phyloP scores from a whole-genome alignment of 2,329 filamentous ascomycete species.

The Aotearoamyces nothofagi region DNA sequence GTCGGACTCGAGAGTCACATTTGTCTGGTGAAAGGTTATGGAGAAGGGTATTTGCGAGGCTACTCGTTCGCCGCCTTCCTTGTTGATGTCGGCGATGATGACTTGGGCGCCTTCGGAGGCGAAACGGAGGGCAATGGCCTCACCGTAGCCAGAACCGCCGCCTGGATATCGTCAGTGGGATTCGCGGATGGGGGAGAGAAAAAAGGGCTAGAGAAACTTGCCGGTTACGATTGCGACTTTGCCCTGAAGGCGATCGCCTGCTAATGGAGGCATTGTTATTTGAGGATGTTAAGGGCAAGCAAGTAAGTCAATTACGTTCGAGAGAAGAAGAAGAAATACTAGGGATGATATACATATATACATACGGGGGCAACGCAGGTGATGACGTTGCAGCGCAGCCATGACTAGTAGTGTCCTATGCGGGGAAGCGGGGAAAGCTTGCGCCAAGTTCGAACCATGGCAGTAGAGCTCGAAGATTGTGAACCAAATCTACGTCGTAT shows the following conservation, averaged over 20 bases:
- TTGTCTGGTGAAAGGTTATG: slow-evolving; percentile 25
- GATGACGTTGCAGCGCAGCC: neutral
- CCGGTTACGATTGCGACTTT: slow-evolving; percentile 43
- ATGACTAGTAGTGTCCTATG: neutral
- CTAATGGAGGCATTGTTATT: neutral
- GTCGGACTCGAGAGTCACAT: slow-evolving; percentile 35
- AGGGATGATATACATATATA: neutral
- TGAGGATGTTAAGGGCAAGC: neutral
- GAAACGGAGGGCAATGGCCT: slow-evolving; percentile 43
- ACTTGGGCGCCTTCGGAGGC: slow-evolving; percentile 43
- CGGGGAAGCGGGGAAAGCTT: neutral
- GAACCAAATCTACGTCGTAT: neutral
- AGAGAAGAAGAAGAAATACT: neutral
- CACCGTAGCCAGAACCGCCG: slow-evolving; percentile 48
- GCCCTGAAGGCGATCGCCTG: slow-evolving; percentile 25
- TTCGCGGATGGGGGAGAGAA: slow-evolving; percentile 7
- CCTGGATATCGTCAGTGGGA: slow-evolving; percentile 20
- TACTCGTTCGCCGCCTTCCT: slow-evolving; percentile 31
- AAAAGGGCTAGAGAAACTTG: slow-evolving; percentile 9
- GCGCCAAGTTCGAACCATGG: neutral
- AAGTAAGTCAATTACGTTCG: neutral
- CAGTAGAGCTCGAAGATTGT: neutral
- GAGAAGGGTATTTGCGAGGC: slow-evolving; percentile 22
- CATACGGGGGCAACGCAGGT: neutral
- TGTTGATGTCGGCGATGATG: slow-evolving; percentile 45